Percentiles rank a stretch among this genome's conserved stretches.
phyloP scores from a whole-genome alignment of 805 yeast species.

The Metschnikowia shivogae region DNA sequence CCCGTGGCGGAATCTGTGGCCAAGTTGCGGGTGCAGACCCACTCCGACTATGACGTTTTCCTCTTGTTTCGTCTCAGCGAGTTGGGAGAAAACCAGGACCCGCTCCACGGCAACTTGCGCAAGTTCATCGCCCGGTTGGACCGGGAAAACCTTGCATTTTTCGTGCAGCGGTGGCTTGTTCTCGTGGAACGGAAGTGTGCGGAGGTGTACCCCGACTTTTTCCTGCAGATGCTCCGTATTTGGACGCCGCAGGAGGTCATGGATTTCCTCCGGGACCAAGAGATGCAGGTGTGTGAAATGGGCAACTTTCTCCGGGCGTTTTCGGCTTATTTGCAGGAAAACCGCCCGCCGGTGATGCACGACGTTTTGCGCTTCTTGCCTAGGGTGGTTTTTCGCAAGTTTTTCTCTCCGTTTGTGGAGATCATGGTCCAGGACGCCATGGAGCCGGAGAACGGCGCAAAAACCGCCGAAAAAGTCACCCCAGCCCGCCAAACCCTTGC shows the following conservation, averaged over 20 bases:
- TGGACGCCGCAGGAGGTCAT: background rate
- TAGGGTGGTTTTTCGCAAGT: conserved; percentile 8
- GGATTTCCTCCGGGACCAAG: conserved; percentile 3
- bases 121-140: conserved; percentile 14
- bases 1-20: conserved; percentile 10
- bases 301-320: conserved; percentile 6
- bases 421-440: conserved; percentile 2
- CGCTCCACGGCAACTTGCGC: background rate
- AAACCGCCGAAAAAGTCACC: background rate
- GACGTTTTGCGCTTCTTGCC: conserved; percentile 9
- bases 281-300: conserved; percentile 11
- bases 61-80: conserved; percentile 50
- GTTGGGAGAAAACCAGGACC: conserved; percentile 15
- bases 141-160: background rate
- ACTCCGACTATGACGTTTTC: conserved; percentile 14
- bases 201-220: conserved; percentile 11
- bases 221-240: conserved; percentile 2
- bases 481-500: conserved; percentile 23
- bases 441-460: background rate
- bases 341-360: background rate
- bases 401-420: conserved; percentile 6
- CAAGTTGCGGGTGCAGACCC: conserved; percentile 8
- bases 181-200: conserved; percentile 34
- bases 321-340: conserved; percentile 1
- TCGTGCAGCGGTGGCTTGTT: conserved; percentile 50